Base-by-base conservation (phyloP, 768 basidiomycete species). In the Auricularia sp. region DNA sequence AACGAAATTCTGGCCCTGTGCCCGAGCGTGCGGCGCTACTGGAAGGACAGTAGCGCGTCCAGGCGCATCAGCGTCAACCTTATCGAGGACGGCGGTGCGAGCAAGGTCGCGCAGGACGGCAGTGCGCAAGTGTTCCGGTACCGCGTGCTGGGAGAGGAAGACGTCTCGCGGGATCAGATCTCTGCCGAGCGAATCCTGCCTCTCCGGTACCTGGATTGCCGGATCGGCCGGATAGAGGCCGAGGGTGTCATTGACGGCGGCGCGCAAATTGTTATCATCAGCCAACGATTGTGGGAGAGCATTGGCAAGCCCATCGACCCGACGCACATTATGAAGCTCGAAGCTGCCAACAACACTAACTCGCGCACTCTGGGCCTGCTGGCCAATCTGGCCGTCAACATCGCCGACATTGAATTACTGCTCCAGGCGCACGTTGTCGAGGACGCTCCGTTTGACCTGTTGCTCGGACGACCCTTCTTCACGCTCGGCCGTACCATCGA, bases 391-490 rank as follows among this genome's bases (percentile, higher is more conserved):
- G 61, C 62, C n/a, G 18, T 69, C 3, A 33, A 7, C 2, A 62
- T 69, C 37, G 61, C 36, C 8, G 62, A 37, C 3, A 56, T 67
- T 5, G 24, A 33, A 0, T 8, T 69, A 13, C 44, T 35, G 8
- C 24, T 67, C 14, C 68, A 69, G 29, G 59, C 61, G 0, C 67
- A 65, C n/a, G 65, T 69, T 3, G 62, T 69, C 33, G 34, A 69
- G n/a, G 54, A 65, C 3, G 64, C 67, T 1, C 68, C 68, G 14
- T 67, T 65, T 24, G 33, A 39, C 4, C 61, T 69, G 4, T 33
- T 69, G 4, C 45, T 69, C 11, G 68, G 68, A 0, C 51, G 64
- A 3, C 68, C 68, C 0, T 67, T 69, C 65, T 65, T 62, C 37
- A 34, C 65, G 7, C 3, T 65, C 1, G 36, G 59, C 4, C 47